Conservation (phyloP, 306 rosid species). For the Crotalaria pallida region DNA sequence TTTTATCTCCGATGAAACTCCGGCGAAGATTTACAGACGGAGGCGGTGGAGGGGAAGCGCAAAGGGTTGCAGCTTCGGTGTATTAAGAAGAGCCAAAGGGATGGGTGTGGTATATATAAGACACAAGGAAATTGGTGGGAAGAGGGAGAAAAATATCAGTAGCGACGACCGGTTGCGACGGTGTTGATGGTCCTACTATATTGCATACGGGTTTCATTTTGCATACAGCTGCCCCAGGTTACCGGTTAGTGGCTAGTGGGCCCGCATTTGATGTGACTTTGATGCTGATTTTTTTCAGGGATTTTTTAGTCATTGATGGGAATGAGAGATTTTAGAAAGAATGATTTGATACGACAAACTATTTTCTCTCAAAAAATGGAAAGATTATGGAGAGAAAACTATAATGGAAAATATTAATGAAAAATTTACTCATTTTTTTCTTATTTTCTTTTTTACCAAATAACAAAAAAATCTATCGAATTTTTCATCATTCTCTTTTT, state of each 20-base stretch:
- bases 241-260: background rate
- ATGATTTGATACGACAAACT: too few species aligned
- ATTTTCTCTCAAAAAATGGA: too few species aligned
- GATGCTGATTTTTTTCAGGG: too few species aligned
- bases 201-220: background rate
- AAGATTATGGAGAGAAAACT: too few species aligned
- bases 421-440: too few species aligned
- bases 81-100: background rate
- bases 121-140: background rate
- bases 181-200: background rate
- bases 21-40: background rate
- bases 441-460: too few species aligned
- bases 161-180: constrained; percentile 20
- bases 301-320: too few species aligned
- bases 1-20: background rate
- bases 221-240: background rate
- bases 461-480: too few species aligned
- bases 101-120: constrained; percentile 16
- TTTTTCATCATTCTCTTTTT: too few species aligned
- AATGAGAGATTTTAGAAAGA: too few species aligned
- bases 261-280: background rate
- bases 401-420: too few species aligned
- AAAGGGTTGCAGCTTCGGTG: constrained; percentile 13
- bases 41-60: constrained; percentile 23
- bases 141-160: constrained; percentile 19